Evolutionary conservation across 148 eudicot species (phyloP).

Genomic region (Fagopyrum tataricum): DNA sequence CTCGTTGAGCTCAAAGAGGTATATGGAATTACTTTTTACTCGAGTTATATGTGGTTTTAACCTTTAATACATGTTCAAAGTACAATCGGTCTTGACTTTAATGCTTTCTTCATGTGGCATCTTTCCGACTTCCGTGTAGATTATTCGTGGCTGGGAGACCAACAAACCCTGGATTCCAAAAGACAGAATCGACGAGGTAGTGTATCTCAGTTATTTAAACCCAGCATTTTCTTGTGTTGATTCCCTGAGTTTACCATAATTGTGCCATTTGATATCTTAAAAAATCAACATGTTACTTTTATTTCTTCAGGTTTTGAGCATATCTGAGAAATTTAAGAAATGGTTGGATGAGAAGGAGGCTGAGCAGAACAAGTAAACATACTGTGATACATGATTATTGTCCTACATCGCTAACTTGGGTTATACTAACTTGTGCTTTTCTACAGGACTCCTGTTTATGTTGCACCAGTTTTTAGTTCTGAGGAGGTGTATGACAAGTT

Average conservation of each 20-base stretch:
- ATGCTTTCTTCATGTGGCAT: background rate
- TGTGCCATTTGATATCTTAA: background rate
- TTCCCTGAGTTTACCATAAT: background rate
- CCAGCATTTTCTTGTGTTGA: background rate
- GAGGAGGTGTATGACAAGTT: constrained; percentile 65
- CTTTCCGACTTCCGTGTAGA: constrained; percentile 29
- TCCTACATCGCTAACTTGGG: background rate
- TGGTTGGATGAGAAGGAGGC: constrained; percentile 86
- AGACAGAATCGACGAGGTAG: constrained; percentile 77
- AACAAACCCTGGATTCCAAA: constrained; percentile 85
- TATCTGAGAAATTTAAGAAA: constrained; percentile 57
- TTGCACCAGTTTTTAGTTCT: constrained; percentile 62
- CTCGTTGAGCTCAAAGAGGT: constrained; percentile 69
- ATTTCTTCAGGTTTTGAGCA: constrained; percentile 44
- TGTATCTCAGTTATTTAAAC: background rate
- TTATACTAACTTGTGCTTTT: constrained; percentile 7
- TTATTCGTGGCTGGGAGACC: constrained; percentile 65
- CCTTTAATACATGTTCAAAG: background rate
- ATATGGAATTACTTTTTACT: constrained; percentile 14
- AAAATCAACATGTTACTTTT: background rate
- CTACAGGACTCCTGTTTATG: constrained; percentile 47
- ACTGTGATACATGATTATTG: background rate
- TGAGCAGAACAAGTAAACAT: constrained; percentile 69
- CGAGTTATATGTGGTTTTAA: background rate
- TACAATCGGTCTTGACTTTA: background rate